A percentile compares a stretch with the other conserved stretches of the same genome.
phyloP scores from a whole-genome alignment of 257 asterid species.

The Solanum phureja region DNA sequence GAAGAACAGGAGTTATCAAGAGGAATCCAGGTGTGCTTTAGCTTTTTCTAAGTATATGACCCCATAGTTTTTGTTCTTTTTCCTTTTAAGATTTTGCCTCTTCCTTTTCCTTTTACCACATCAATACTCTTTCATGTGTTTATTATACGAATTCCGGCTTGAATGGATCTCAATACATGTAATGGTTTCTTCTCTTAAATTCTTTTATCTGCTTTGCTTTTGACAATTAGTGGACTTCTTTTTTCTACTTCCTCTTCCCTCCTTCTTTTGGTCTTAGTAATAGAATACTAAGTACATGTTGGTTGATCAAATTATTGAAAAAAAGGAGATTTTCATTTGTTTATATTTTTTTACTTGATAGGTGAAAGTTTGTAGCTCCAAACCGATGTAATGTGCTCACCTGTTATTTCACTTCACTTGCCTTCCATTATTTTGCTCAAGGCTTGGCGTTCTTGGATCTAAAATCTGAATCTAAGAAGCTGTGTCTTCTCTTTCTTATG shows the following conservation, averaged over 20 bases:
- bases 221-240: not conserved
- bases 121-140: not conserved
- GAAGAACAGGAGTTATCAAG: slow-evolving; percentile 75
- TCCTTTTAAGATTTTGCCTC: not conserved
- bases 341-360: not conserved
- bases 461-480: not conserved
- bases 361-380: not conserved
- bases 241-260: not conserved
- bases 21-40: slow-evolving; percentile 82
- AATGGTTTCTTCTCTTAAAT: not conserved
- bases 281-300: not conserved
- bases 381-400: not conserved
- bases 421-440: not conserved
- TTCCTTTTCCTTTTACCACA: not conserved
- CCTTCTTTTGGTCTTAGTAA: not conserved
- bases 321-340: not conserved
- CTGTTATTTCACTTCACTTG: not conserved
- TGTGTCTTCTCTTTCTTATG: not conserved
- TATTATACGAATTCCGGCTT: not conserved
- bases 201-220: not conserved
- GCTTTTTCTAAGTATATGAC: not conserved
- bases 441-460: not conserved
- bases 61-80: not conserved
- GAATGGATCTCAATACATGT: not conserved
- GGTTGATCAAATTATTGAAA: not conserved